A percentile compares a stretch with the other conserved stretches of the same genome.
These are phyloP conservation scores for Aspergillus latus DNA, from an alignment of 2,329 filamentous ascomycete species.

Conservation along the genomic window DNA sequence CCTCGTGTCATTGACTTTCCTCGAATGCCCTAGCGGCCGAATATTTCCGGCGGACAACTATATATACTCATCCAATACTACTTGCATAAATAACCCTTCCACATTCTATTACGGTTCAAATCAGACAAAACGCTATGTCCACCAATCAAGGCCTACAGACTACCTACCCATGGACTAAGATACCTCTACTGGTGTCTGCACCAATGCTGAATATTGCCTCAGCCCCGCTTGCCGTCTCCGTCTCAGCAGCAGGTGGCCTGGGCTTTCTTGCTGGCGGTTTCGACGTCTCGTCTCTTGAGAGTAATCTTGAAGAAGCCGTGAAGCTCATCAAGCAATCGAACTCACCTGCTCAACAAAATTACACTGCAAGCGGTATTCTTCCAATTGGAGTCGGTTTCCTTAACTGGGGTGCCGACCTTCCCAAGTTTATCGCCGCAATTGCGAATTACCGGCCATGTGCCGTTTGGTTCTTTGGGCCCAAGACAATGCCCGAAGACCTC, in stretches of 20 bases:
- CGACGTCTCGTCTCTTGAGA: conserved; percentile 32
- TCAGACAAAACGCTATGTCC: conserved; percentile 6
- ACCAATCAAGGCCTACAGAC: conserved; percentile 30
- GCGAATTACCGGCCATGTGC: conserved; percentile 36
- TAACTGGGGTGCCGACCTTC: conserved; percentile 39
- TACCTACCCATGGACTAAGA: conserved; percentile 59
- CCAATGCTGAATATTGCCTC: conserved; percentile 68
- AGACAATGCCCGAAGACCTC: conserved; percentile 27
- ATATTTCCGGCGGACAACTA: too few species aligned
- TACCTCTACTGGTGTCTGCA: conserved; percentile 60
- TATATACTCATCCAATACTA: too few species aligned
- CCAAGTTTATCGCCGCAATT: conserved; percentile 30
- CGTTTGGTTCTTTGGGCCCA: conserved; percentile 44
- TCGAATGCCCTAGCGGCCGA: too few species aligned
- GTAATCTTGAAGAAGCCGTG: conserved; percentile 30
- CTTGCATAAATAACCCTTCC: not conserved
- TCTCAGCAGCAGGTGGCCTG: conserved; percentile 56
- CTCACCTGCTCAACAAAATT: conserved; percentile 8
- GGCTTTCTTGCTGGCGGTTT: conserved; percentile 62
- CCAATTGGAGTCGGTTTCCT: conserved; percentile 45
- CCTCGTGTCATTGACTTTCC: too few species aligned
- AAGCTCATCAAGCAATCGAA: conserved; percentile 21
- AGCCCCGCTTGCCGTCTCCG: conserved; percentile 58
- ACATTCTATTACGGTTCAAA: not conserved
- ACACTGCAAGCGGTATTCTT: conserved; percentile 24